Conservation (phyloP, 306 rosid species). For the Herpetospermum pedunculosum region DNA sequence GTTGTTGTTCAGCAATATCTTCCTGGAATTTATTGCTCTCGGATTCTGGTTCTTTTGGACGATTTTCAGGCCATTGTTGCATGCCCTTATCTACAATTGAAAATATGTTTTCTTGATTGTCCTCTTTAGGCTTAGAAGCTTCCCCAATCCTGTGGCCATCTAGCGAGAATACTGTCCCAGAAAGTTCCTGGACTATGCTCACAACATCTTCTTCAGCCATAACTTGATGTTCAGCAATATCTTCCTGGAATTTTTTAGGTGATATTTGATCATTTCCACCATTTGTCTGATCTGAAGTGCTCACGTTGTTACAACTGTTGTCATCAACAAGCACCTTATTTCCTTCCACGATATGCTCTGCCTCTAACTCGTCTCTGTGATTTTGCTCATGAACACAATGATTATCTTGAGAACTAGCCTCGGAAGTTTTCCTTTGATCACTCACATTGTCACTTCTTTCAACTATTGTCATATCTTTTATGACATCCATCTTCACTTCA, state of each 20-base stretch:
- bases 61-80: too few species aligned
- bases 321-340: slow-evolving; percentile 22
- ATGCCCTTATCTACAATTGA: too few species aligned
- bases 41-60: too few species aligned
- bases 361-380: slow-evolving; percentile 20
- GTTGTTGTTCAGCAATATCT: too few species aligned
- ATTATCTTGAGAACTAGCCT: slow-evolving; percentile 4
- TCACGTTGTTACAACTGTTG: slow-evolving; percentile 6
- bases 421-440: neutral
- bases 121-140: too few species aligned
- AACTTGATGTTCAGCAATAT: too few species aligned
- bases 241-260: slow-evolving; percentile 18
- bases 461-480: slow-evolving; percentile 14
- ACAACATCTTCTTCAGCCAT: too few species aligned
- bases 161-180: too few species aligned
- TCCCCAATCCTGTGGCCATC: too few species aligned
- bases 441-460: slow-evolving; percentile 16
- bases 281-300: slow-evolving; percentile 13
- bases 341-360: slow-evolving; percentile 26
- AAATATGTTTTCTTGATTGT: too few species aligned
- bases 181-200: too few species aligned
- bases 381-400: slow-evolving; percentile 14
- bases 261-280: slow-evolving; percentile 21
- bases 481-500: slow-evolving; percentile 12
- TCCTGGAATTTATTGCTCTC: too few species aligned